Base-by-base conservation (phyloP, 2,329 filamentous ascomycete species). In the Neodidymelliopsis sp. region DNA sequence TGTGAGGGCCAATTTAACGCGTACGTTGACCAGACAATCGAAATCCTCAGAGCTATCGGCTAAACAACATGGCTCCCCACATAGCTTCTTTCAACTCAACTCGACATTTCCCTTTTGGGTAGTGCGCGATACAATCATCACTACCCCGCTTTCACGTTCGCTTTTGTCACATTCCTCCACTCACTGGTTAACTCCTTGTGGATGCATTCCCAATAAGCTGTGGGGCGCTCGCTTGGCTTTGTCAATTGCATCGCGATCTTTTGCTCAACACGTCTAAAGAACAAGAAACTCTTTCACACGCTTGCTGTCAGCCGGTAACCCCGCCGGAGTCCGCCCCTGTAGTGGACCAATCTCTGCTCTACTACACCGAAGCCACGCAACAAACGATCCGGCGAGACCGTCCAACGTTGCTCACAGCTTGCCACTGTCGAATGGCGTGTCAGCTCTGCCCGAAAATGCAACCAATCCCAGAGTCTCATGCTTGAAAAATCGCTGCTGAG, bases 241-340 rank as follows among this genome's bases (percentile, higher is more conserved):
- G 4, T 29, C 37, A 15, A 15, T 34, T 18, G 10, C 19, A 36
- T 40, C 35, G 20, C 47, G 35, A 44, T 44, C 40, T 34, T n/a
- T 34, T 30, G 12, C 40, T 44, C 47, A 50, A 44, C 47, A 44
- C 16, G 13, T 22, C 39, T 25, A 22, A 29, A 6, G 30, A 42
- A 15, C 16, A 36, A 43, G 25, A 29, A 18, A 40, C 16, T 16
- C 23, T 39, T 36, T 13, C 23, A 19, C 9, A 42, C 35, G 35
- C 47, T 50, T 41, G 35, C 20, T 45, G 40, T 45, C 30, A 50
- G 40, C 40, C 40, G 29, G 27, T 24, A 20, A 40, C 29, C 35
- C 40, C 47, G 27, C 47, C 40, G 41, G 16, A 20, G 40, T 35
- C 35, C 24, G 40, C 30, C 29, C n/a, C 37, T 7, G 16, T 16